These are phyloP conservation scores for Microstroma glucosiphilum DNA, from an alignment of 1,284 basidiomycete genomes.

Conservation along the genomic window DNA sequence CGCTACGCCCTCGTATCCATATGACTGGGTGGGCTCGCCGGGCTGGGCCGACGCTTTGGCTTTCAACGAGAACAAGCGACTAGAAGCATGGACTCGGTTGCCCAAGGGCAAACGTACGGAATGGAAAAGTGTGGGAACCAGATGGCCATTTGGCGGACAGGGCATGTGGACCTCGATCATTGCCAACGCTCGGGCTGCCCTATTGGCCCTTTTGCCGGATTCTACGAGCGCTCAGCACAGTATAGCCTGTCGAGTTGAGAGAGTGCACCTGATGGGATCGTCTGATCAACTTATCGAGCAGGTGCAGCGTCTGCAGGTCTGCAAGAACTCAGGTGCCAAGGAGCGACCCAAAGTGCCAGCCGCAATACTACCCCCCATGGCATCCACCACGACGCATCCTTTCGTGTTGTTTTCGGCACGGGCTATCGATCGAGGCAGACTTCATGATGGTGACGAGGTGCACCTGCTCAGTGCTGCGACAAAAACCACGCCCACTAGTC, in stretches of 20 bases:
- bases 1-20: conserved; percentile 25
- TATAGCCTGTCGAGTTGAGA: background rate
- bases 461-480: conserved; percentile 1
- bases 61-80: conserved; percentile 12
- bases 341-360: background rate
- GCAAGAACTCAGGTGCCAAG: background rate
- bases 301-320: background rate
- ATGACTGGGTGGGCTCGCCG: conserved; percentile 31
- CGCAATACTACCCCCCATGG: conserved; percentile 6
- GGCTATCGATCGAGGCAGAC: background rate
- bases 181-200: background rate
- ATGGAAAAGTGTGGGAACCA: conserved; percentile 13
- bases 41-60: conserved; percentile 21
- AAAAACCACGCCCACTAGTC: background rate
- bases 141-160: conserved; percentile 15
- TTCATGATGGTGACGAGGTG: background rate
- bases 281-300: no score
- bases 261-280: background rate
- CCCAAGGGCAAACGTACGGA: conserved; percentile 42
- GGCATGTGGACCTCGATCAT: conserved; percentile 14
- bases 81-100: conserved; percentile 28
- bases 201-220: background rate
- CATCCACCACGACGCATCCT: background rate
- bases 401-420: conserved; percentile 7
- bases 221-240: background rate